phyloP scores from a whole-genome alignment of 1,284 basidiomycete species.

The Irpex sp. region DNA sequence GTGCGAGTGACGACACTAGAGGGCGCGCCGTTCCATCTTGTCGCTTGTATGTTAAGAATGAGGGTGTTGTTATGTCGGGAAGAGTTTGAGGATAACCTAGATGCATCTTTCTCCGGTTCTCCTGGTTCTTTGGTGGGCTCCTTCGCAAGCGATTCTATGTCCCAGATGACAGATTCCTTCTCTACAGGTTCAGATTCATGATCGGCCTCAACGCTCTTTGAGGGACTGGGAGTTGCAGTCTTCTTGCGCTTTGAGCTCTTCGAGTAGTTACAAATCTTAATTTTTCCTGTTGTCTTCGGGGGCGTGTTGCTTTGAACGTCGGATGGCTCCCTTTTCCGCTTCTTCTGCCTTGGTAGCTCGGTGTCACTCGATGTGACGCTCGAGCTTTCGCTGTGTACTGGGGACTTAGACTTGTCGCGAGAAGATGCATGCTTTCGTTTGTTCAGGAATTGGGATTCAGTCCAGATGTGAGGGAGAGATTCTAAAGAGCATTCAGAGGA shows the following conservation, averaged over 20 bases:
- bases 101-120: not conserved
- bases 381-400: not conserved
- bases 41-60: constrained; percentile 21
- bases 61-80: constrained; percentile 20
- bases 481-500: not conserved
- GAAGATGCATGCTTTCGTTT: not conserved
- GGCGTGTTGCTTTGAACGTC: not conserved
- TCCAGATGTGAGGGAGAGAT: not conserved
- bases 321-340: not conserved
- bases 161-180: constrained; percentile 56
- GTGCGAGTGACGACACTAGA: not conserved
- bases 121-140: constrained; percentile 19
- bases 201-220: not conserved
- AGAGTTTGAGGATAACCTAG: not conserved
- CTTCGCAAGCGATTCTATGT: constrained; percentile 45
- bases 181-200: not conserved
- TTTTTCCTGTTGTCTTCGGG: not conserved
- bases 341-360: not conserved
- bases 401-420: not conserved
- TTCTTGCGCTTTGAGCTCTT: not conserved
- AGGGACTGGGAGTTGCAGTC: not conserved
- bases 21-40: constrained; percentile 11
- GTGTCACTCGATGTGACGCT: not conserved
- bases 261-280: constrained; percentile 8
- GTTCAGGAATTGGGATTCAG: constrained; percentile 2